phyloP scores from a whole-genome alignment of 2,329 filamentous ascomycete genomes.

The Pseudovirgaria hyperparasitica region DNA sequence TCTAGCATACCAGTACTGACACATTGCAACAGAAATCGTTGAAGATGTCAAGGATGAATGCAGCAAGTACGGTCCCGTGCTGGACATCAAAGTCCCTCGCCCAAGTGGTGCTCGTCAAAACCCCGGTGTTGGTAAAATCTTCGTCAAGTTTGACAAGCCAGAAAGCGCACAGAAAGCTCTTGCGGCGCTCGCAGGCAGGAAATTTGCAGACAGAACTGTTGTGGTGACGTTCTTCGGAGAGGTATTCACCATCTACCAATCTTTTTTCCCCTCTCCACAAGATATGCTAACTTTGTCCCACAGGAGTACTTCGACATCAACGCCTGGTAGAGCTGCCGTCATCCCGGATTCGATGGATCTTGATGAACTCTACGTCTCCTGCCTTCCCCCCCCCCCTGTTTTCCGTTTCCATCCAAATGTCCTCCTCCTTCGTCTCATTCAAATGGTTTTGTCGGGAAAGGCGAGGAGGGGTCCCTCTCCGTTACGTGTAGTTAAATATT shows the following conservation, averaged over 20 bases:
- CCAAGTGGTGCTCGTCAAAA: constrained; percentile 73
- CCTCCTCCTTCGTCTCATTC: no score
- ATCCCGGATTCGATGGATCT: background rate
- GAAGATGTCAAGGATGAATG: constrained; percentile 93
- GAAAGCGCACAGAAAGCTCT: constrained; percentile 76
- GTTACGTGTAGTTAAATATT: no score
- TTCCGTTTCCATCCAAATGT: no score
- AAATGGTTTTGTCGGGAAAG: no score
- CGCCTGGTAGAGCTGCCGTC: constrained; percentile 52
- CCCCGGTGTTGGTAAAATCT: constrained; percentile 93
- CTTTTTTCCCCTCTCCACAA: no score
- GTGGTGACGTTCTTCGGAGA: constrained; percentile 95
- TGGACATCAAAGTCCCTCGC: constrained; percentile 86
- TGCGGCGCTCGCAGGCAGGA: constrained; percentile 79
- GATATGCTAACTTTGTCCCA: constrained; percentile 20
- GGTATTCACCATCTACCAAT: constrained; percentile 37
- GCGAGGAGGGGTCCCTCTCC: no score
- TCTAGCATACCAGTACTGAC: constrained; percentile 7
- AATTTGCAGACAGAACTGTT: constrained; percentile 92
- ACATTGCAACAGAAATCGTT: constrained; percentile 63
- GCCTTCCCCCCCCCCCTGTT: no score
- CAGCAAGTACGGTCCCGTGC: constrained; percentile 71
- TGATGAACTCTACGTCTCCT: background rate
- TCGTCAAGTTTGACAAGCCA: constrained; percentile 74
- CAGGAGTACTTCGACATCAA: constrained; percentile 90